These are phyloP conservation scores for Wallacemonas sp. DNA, from an alignment of 208 protist genomes.

Conservation along the genomic window DNA sequence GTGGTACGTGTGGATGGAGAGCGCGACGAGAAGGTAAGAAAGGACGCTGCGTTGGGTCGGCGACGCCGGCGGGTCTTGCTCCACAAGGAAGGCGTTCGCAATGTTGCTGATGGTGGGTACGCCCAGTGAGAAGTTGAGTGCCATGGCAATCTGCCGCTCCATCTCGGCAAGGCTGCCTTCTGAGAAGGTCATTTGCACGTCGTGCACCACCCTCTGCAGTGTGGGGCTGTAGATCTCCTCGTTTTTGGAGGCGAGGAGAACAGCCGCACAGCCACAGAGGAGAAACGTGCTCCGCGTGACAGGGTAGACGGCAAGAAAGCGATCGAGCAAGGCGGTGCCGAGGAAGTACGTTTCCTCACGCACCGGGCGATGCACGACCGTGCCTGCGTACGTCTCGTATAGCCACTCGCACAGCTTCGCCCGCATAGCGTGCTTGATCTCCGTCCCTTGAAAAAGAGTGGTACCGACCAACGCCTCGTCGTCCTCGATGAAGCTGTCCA, in stretches of 20 bases:
- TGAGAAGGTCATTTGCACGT: slow-evolving; percentile 90
- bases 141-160: slow-evolving; percentile 42
- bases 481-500: slow-evolving; percentile 68
- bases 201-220: slow-evolving; percentile 89
- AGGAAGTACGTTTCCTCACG: slow-evolving; percentile 82
- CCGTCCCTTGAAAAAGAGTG: neutral
- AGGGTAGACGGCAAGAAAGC: slow-evolving; percentile 63
- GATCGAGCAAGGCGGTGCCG: slow-evolving; percentile 65
- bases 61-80: slow-evolving; percentile 59
- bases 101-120: slow-evolving; percentile 48
- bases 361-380: slow-evolving; percentile 10
- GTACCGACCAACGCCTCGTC: slow-evolving; percentile 26
- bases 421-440: slow-evolving; percentile 10
- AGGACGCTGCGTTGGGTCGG: slow-evolving; percentile 45
- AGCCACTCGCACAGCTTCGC: slow-evolving; percentile 43
- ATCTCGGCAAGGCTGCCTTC: slow-evolving; percentile 42
- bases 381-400: slow-evolving; percentile 14
- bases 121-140: slow-evolving; percentile 47
- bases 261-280: slow-evolving; percentile 79
- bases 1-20: slow-evolving; percentile 57
- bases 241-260: slow-evolving; percentile 97
- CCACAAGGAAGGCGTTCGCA: slow-evolving; percentile 43
- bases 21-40: slow-evolving; percentile 51
- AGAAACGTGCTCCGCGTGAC: slow-evolving; percentile 53
- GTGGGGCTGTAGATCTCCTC: slow-evolving; percentile 96